Evolutionary conservation across 345 rosid species (phyloP).

Genomic region (Gossypium ekmanianum): DNA sequence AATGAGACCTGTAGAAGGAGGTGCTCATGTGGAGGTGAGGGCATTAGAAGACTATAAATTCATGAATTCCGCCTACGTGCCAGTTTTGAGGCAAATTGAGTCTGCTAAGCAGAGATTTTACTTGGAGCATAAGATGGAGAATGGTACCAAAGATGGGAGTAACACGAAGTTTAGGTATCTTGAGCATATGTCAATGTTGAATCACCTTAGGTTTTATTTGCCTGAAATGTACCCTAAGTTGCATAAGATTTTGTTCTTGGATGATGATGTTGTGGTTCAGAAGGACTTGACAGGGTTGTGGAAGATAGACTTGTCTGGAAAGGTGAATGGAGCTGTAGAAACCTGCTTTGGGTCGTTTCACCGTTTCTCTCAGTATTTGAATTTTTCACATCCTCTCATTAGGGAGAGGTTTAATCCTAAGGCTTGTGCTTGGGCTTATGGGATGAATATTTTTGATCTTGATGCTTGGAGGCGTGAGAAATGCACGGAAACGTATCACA

Average conservation of each 20-base stretch:
- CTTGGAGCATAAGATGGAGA: conserved; percentile 39
- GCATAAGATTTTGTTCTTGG: conserved; percentile 78
- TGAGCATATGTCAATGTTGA: conserved; percentile 59
- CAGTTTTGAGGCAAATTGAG: conserved; percentile 70
- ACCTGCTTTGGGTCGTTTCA: conserved; percentile 92
- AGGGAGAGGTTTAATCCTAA: conserved; percentile 64
- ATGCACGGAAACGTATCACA: conserved; percentile 50
- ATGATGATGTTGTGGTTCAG: conserved; percentile 93
- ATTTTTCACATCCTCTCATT: conserved; percentile 69
- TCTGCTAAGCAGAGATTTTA: conserved; percentile 58
- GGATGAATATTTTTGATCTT: conserved; percentile 89
- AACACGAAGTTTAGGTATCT: conserved; percentile 56
- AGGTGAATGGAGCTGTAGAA: conserved; percentile 94
- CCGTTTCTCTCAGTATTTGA: conserved; percentile 68
- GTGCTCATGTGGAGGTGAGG: conserved; percentile 74
- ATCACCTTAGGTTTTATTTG: conserved; percentile 79
- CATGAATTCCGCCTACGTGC: conserved; percentile 65
- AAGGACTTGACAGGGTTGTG: conserved; percentile 82
- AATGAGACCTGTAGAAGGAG: conserved; percentile 82
- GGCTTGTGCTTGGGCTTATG: conserved; percentile 94
- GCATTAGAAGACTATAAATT: conserved; percentile 65
- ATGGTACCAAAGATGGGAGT: conserved; percentile 38
- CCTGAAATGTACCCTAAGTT: conserved; percentile 87
- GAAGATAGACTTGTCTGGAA: conserved; percentile 81
- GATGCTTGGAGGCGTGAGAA: conserved; percentile 81